Base-by-base conservation (phyloP, 495 filamentous ascomycete species). In the Tuber umbilicatum region DNA sequence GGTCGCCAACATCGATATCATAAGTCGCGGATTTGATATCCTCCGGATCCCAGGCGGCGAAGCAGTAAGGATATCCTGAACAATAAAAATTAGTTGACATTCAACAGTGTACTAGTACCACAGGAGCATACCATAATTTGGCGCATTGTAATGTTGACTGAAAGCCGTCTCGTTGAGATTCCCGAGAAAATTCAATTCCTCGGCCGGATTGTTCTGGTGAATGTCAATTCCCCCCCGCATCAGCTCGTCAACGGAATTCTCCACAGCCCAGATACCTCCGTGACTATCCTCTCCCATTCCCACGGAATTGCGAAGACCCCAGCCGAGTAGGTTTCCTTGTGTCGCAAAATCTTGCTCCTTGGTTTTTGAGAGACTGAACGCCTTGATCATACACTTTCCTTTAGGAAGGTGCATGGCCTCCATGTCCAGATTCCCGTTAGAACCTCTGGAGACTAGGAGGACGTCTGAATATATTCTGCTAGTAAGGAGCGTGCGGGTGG, bases 111-210 rank as follows among this genome's bases (percentile, higher is more conserved):
- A n/a, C n/a, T n/a, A n/a, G n/a, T 40, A 42, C 7, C 19, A 23
- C n/a, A 42, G 17, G 40, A 19, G 23, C 5, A 23, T 78, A 78
- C 76, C 77, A n/a, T 73, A 79, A 37, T 74, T 79, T 0, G 73
- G 77, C 0, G 70, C 77, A 45, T n/a, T 6, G 5, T 78, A 77
- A 7, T 81, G 81, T 31, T 80, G 82, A 31, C 75, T 70, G 23
- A 70, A 71, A 23, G 83, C 76, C 0, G 87, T 85, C 1, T 81
- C 82, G 73, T 88, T 86, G 5, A 92, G 84, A 64, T 86, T 85
- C 1, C 91, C 91, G 21, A 90, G 89, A 82, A 86, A 91, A 80
- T 93, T 94, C 73, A 93, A 82, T 77, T 93, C 90, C 80, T 93
- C 91, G 19, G 89, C 90, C 0, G 91, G 91, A 76, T 93, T 93